Conservation (phyloP, 306 rosid species). For the Cercis canadensis region DNA sequence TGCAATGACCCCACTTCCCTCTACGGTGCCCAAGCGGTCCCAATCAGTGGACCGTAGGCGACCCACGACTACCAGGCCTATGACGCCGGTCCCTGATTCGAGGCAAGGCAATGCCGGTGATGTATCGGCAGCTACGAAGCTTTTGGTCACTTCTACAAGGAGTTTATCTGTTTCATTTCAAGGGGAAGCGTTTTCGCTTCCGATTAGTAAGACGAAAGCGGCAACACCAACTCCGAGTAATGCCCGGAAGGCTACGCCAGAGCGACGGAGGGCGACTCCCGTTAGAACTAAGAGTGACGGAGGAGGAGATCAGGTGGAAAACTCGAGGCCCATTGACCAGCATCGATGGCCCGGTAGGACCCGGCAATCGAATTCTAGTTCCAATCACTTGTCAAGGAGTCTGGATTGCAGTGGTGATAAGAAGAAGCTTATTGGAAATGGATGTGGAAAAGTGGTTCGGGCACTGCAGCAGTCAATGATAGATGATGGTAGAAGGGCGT, state of each 20-base stretch:
- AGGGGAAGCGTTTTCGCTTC: conserved; percentile 93
- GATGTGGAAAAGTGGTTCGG: conserved; percentile 73
- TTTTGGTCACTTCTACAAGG: conserved; percentile 87
- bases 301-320: conserved; percentile 78
- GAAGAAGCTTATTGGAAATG: conserved; percentile 64
- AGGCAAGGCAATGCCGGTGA: conserved; percentile 58
- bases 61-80: conserved; percentile 53
- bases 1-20: conserved; percentile 57
- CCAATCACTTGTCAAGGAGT: conserved; percentile 64
- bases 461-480: conserved; percentile 72
- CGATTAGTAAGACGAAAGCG: conserved; percentile 89
- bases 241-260: conserved; percentile 82
- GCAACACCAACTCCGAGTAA: conserved; percentile 52
- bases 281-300: conserved; percentile 53
- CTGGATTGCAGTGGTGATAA: conserved; percentile 56
- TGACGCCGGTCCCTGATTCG: conserved; percentile 57
- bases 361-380: conserved; percentile 46
- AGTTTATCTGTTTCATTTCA: conserved; percentile 97
- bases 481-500: conserved; percentile 65
- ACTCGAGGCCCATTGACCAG: conserved; percentile 76
- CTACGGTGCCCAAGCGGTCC: conserved; percentile 69
- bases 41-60: conserved; percentile 90
- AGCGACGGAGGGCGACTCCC: conserved; percentile 79
- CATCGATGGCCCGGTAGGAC: conserved; percentile 92
- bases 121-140: conserved; percentile 76